Evolutionary conservation across 306 rosid genomes (phyloP).

Genomic region (Pueraria montana): DNA sequence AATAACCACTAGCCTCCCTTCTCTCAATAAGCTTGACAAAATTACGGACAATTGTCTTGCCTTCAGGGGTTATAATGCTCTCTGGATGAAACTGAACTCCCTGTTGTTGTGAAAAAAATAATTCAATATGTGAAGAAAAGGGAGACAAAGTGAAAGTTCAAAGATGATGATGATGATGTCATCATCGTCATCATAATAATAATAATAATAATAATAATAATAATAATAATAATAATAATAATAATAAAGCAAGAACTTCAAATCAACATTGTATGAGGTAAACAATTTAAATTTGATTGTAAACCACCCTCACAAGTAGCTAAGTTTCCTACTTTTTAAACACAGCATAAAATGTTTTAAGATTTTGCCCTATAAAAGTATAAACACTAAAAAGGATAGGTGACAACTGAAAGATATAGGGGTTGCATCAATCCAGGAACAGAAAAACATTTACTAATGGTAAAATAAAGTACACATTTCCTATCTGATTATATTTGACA

Average conservation of each 20-base stretch:
- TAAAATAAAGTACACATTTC: not conserved
- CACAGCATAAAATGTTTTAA: no score
- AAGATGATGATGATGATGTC: slow-evolving; percentile 1
- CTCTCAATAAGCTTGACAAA: slow-evolving; percentile 77
- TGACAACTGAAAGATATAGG: not conserved
- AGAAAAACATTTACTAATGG: not conserved
- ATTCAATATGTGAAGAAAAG: not conserved
- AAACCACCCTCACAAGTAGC: no score
- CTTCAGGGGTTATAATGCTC: slow-evolving; percentile 88
- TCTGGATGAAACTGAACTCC: slow-evolving; percentile 99
- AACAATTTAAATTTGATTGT: no score
- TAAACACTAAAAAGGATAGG: no score
- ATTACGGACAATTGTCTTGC: slow-evolving; percentile 72
- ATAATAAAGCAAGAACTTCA: not conserved
- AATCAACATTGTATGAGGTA: not conserved
- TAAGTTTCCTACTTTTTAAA: no score
- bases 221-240: not conserved
- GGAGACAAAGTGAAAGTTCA: not conserved
- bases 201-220: not conserved
- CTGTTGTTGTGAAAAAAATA: slow-evolving; percentile 58
- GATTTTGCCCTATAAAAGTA: not conserved
- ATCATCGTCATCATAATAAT: no score
- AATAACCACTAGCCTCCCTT: slow-evolving; percentile 51
- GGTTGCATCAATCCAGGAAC: not conserved
- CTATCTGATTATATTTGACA: slow-evolving; percentile 8